Evolutionary conservation across 2,329 filamentous ascomycete species (phyloP), one percentile per base, ranked within the genome.

Genomic region (Fusarium foetens): DNA sequence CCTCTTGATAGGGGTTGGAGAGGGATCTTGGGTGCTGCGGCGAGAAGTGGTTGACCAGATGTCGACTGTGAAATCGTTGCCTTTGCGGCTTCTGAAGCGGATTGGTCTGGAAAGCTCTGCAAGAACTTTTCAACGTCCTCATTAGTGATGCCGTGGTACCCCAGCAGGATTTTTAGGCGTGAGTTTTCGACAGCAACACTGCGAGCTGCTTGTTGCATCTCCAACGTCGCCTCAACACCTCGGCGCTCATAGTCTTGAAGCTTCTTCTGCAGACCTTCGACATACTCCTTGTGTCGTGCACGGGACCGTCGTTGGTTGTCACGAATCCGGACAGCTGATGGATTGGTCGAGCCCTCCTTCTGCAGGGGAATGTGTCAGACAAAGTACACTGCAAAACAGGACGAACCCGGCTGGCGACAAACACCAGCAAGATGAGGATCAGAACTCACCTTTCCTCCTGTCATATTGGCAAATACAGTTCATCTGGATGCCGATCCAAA

Each of bases 241-340:
- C 78, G 81, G n/a, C 78, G 79, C 79, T 88, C 85, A 75, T 84
- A 85, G 33, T 85, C 84, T 25, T 81, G 81, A 38, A 89, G 68
- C 46, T 82, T 82, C 27, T 75, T 79, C 74, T 87, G 85, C 66
- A 90, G 80, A 19, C 81, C 81, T 55, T 84, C 82, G 62, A 88
- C 79, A 64, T 86, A 85, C 68, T 87, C 86, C 66, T 84, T 85
- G 36, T 83, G 84, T 41, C 87, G 85, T 33, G 84, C 86, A 39
- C 87, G 83, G 21, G 84, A 87, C 39, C 84, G 85, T 51, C 86
- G 85, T 79, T 89, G 87, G 76, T 87, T 88, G 69, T 87, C 83
- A 70, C 86, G 83, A 71, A 84, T 84, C 62, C 83, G 83, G 59
- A 81, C 66, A 58, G 79, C 80, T 51, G 80, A 79, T 54, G 80